Evolutionary conservation across 345 rosid species (phyloP), one percentile per base, ranked within the genome.

Genomic region (Pugionium dolabratum): DNA sequence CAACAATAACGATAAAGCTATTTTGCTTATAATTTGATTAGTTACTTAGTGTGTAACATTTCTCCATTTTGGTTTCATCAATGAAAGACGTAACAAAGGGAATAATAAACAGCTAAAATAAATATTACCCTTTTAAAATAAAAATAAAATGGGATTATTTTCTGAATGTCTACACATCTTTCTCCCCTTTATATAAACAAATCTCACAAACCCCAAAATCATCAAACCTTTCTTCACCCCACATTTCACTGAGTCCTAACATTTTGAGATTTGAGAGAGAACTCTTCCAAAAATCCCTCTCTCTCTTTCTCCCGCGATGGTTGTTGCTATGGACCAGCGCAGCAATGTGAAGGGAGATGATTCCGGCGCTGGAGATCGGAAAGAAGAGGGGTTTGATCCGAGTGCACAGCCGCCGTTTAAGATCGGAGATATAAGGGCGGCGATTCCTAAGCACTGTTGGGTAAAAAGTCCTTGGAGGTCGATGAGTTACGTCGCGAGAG

Each of bases 371-470:
- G 76, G 60, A 40, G 46, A 18, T 33, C 30, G 50, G 59, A 65
- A 66, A 7, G 59, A 55, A n/a, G 75, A 54, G 27, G 41, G 64
- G 67, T 85, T 87, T 57, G 91, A 88, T 64, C 86, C 85, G 1
- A 81, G 86, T 2, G 80, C 78, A n/a, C 80, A 77, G 5, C 95
- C 91, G 2, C 91, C 91, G 2, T 88, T 88, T 42, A 77, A 77
- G 57, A 78, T 88, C 57, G 83, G 81, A 5, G 91, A 88, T 37
- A 78, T 88, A 48, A 80, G 89, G 54, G 85, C 87, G 1, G 91
- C 86, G n/a, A 85, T 88, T 74, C 95, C 90, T 0, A 81, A 75
- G 69, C 91, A 85, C 59, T 88, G 95, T 10, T 88, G 95, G 95
- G 71, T 83, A 2, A 88, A 88, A 72, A 77, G 84, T 53, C 82